phyloP scores from a whole-genome alignment of 177 flowering plant genomes.

The Vitis hybrid region DNA sequence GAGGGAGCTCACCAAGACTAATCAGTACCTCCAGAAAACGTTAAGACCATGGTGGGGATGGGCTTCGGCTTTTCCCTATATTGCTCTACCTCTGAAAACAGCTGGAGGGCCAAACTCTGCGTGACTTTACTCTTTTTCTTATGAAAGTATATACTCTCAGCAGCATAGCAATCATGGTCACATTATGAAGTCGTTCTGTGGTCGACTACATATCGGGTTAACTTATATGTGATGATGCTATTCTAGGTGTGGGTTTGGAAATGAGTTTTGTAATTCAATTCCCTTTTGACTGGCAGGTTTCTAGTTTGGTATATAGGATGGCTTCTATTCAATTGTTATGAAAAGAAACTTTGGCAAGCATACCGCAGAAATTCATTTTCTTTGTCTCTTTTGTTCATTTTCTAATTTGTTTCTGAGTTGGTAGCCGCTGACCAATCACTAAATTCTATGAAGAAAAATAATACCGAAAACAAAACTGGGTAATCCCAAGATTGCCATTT shows the following conservation, averaged over 20 bases:
- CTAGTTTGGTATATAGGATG: too few species aligned
- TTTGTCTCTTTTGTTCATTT: neutral
- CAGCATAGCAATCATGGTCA: neutral
- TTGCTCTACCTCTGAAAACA: neutral
- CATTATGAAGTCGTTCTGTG: neutral
- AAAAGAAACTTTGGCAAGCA: neutral
- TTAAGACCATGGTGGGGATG: neutral
- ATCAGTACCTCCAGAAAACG: neutral
- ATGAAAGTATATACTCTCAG: neutral
- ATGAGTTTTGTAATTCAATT: neutral
- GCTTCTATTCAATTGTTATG: neutral
- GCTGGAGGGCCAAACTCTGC: neutral
- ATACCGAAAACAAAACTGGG: too few species aligned
- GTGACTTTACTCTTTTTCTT: neutral
- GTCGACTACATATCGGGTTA: too few species aligned
- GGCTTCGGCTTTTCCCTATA: neutral
- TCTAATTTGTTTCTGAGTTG: neutral
- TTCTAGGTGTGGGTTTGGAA: neutral
- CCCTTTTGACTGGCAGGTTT: too few species aligned
- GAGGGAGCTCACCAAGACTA: constrained; percentile 62
- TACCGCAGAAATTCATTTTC: neutral
- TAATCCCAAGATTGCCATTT: too few species aligned
- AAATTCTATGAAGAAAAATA: too few species aligned
- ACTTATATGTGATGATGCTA: neutral
- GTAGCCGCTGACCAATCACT: too few species aligned